Percentiles rank a stretch among this genome's conserved stretches.
These are phyloP conservation scores for Boletus rubroflammeus DNA, from an alignment of 768 basidiomycete species.

Conservation along the genomic window DNA sequence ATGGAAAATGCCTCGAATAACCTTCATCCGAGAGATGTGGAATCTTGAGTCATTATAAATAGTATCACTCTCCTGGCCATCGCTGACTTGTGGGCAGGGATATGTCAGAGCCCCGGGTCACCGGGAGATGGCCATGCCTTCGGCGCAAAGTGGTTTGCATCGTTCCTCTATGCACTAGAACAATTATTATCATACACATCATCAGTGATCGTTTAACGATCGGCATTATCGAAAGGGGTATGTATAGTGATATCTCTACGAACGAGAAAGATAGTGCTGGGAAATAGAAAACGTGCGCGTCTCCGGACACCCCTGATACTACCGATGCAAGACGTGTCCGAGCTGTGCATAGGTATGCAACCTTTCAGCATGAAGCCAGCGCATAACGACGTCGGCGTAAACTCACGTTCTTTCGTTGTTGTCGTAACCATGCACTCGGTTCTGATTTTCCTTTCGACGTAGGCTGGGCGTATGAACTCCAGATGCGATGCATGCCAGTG, in stretches of 20 bases:
- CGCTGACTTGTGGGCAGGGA: background rate
- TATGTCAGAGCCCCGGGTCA: background rate
- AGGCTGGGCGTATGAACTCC: conserved; percentile 55
- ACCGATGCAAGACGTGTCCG: conserved; percentile 29
- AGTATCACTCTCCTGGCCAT: background rate
- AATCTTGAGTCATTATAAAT: background rate
- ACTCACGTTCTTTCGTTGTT: conserved; percentile 53
- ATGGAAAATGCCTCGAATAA: background rate
- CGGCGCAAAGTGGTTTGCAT: background rate
- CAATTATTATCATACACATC: conserved; percentile 8
- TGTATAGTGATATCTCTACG: conserved; percentile 13
- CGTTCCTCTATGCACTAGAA: background rate
- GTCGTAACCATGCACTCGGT: conserved; percentile 67
- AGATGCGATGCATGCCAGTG: conserved; percentile 59
- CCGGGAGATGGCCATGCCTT: background rate
- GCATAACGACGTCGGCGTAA: background rate
- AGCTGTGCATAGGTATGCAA: conserved; percentile 16
- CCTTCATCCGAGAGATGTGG: background rate
- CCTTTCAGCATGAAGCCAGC: background rate
- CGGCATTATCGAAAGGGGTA: conserved; percentile 8
- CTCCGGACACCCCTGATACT: background rate
- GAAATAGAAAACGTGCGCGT: background rate
- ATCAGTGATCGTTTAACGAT: background rate
- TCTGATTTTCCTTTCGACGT: conserved; percentile 42
- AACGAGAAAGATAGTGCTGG: background rate